phyloP scores from a whole-genome alignment of 2,329 filamentous ascomycete species.

The Samsoniella hepiali region DNA sequence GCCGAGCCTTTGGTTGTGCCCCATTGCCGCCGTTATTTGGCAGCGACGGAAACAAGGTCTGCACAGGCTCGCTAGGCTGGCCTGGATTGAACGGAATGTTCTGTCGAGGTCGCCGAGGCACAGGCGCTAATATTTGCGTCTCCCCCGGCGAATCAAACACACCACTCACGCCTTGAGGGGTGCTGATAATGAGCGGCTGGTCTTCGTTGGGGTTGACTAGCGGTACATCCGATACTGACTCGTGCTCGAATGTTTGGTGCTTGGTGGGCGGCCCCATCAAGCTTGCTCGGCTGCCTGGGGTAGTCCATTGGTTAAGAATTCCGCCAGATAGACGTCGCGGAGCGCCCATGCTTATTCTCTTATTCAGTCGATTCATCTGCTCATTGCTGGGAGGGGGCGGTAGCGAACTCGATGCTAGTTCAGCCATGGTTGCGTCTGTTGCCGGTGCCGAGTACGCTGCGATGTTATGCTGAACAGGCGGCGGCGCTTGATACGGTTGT shows the following conservation, averaged over 20 bases:
- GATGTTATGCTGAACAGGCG: neutral
- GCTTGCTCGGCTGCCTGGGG: slow-evolving; percentile 35
- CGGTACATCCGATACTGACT: neutral
- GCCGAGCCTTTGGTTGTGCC: slow-evolving; percentile 19
- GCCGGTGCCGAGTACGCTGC: slow-evolving; percentile 14
- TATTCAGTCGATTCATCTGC: slow-evolving; percentile 39
- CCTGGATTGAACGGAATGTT: slow-evolving; percentile 17
- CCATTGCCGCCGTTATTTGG: neutral
- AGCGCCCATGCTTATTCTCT: slow-evolving; percentile 36
- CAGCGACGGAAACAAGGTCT: slow-evolving; percentile 18
- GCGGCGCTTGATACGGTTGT: slow-evolving; percentile 13
- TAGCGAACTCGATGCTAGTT: slow-evolving; percentile 22
- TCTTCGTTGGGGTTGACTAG: slow-evolving; percentile 35
- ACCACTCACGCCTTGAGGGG: slow-evolving; percentile 52
- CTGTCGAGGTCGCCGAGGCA: slow-evolving; percentile 48
- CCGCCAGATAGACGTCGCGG: slow-evolving; percentile 43
- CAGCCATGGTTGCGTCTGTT: neutral
- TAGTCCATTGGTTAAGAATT: slow-evolving; percentile 40
- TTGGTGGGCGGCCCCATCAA: slow-evolving; percentile 20
- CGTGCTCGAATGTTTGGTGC: neutral
- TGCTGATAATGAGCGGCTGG: slow-evolving; percentile 59
- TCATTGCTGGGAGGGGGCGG: slow-evolving; percentile 39
- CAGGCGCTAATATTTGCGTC: slow-evolving; percentile 50
- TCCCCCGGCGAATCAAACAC: slow-evolving; percentile 49
- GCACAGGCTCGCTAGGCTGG: slow-evolving; percentile 21